Evolutionary conservation across 2,329 filamentous ascomycete species (phyloP).

Genomic region (Aspergillus sp.): DNA sequence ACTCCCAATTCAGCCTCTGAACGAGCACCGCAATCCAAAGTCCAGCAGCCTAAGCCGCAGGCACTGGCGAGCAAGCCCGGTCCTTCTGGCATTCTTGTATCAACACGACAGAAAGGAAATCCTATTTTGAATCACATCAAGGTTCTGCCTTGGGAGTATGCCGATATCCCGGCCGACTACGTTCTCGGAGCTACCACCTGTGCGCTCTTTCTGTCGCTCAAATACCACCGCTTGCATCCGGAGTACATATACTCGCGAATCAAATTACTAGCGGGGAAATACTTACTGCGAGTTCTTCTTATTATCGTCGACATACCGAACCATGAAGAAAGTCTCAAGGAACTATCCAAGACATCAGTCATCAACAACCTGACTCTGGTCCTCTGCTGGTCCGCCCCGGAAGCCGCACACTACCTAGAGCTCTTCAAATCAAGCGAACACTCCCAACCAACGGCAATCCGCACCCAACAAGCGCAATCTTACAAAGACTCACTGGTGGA

Average conservation of each 20-base stretch:
- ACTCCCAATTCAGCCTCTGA: constrained; percentile 36
- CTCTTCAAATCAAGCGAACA: constrained; percentile 94
- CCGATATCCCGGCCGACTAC: constrained; percentile 94
- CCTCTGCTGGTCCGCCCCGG: constrained; percentile 89
- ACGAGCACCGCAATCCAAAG: constrained; percentile 47
- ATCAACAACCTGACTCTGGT: constrained; percentile 92
- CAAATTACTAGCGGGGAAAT: constrained; percentile 77
- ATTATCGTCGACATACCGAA: constrained; percentile 94
- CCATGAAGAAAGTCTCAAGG: constrained; percentile 84
- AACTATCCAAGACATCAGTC: constrained; percentile 87
- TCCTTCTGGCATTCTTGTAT: constrained; percentile 82
- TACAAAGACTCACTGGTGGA: constrained; percentile 88
- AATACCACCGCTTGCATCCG: constrained; percentile 95
- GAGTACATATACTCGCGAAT: constrained; percentile 98
- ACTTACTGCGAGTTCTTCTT: constrained; percentile 80
- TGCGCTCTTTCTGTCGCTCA: constrained; percentile 87
- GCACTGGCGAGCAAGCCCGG: constrained; percentile 66
- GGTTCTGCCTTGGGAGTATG: constrained; percentile 90
- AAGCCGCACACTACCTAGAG: constrained; percentile 91
- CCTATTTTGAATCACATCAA: constrained; percentile 82
- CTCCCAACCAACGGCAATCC: constrained; percentile 77
- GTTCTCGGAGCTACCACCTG: constrained; percentile 84
- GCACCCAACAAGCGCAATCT: constrained; percentile 76
- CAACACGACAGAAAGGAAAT: constrained; percentile 90
- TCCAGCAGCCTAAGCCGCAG: constrained; percentile 87